These are phyloP conservation scores for Camellia oleifera DNA, from an alignment of 179 eudicot species.

Conservation along the genomic window DNA sequence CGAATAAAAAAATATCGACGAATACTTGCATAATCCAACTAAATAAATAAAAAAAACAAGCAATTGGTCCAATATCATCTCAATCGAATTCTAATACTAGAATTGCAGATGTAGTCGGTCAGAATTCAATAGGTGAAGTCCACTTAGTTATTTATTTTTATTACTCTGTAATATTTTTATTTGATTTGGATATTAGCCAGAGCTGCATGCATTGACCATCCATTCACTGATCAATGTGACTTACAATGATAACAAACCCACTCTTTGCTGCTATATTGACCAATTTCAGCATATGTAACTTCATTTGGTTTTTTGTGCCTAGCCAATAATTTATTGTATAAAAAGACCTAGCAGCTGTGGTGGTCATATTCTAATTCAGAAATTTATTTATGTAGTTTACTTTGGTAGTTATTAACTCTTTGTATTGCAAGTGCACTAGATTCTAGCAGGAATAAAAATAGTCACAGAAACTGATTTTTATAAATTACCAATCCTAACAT, in stretches of 20 bases:
- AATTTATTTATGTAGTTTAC: neutral
- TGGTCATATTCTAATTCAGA: neutral
- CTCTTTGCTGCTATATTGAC: neutral
- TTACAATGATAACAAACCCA: neutral
- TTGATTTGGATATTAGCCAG: too few relatives aligned
- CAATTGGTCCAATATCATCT: neutral
- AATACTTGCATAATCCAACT: neutral
- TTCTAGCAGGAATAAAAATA: neutral
- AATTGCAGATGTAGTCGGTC: neutral
- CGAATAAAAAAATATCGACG: too few relatives aligned
- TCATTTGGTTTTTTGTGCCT: neutral
- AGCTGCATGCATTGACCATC: too few relatives aligned
- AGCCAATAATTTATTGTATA: neutral
- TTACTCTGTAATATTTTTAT: too few relatives aligned
- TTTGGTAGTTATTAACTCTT: neutral
- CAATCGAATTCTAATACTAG: neutral
- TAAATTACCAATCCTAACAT: neutral
- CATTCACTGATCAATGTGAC: neutral
- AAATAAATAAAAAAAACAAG: neutral
- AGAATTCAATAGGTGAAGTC: neutral
- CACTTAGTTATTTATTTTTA: neutral
- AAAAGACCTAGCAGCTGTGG: neutral
- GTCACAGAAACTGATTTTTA: neutral
- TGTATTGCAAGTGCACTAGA: neutral
- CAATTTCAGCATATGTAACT: neutral